Conservation (phyloP, 208 protist species). For the Leishmania braziliensis region DNA sequence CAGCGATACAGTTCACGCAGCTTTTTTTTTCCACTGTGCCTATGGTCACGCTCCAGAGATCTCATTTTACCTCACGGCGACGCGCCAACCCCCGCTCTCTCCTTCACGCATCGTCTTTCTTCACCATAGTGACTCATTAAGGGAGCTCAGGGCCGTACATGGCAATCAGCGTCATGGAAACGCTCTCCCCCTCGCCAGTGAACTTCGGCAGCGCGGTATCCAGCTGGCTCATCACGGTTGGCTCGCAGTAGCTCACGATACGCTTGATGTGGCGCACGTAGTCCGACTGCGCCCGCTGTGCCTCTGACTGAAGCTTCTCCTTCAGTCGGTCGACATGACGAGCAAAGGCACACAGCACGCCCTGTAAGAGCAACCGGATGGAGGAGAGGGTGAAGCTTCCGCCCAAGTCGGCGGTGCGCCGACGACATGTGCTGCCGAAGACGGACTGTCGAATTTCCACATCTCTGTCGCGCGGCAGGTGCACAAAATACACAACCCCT, state of each 20-base stretch:
- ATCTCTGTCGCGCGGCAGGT: constrained; percentile 35
- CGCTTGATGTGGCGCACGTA: constrained; percentile 40
- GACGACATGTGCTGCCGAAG: constrained; percentile 2
- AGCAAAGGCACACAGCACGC: constrained; percentile 45
- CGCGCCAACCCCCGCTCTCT: neutral
- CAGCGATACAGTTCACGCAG: neutral
- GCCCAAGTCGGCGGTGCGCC: neutral
- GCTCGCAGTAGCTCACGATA: constrained; percentile 50
- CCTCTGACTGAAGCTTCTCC: constrained; percentile 18
- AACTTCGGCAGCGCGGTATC: constrained; percentile 41
- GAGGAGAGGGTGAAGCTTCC: neutral
- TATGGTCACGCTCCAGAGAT: neutral
- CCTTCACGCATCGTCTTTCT: neutral
- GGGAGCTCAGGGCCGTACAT: constrained; percentile 58
- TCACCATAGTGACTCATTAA: neutral
- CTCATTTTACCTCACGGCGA: neutral
- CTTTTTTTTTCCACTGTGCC: neutral
- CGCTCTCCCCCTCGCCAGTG: constrained; percentile 44
- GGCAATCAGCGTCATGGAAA: constrained; percentile 48
- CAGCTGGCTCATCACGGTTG: constrained; percentile 18
- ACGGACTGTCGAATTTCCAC: constrained; percentile 40
- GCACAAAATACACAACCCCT: constrained; percentile 43
- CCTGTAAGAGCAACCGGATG: constrained; percentile 57
- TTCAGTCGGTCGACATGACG: constrained; percentile 33
- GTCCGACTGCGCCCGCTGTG: constrained; percentile 19